Percentiles rank a stretch among this genome's conserved stretches.
phyloP scores from a whole-genome alignment of 306 rosid species.

The Trifolium pratense region DNA sequence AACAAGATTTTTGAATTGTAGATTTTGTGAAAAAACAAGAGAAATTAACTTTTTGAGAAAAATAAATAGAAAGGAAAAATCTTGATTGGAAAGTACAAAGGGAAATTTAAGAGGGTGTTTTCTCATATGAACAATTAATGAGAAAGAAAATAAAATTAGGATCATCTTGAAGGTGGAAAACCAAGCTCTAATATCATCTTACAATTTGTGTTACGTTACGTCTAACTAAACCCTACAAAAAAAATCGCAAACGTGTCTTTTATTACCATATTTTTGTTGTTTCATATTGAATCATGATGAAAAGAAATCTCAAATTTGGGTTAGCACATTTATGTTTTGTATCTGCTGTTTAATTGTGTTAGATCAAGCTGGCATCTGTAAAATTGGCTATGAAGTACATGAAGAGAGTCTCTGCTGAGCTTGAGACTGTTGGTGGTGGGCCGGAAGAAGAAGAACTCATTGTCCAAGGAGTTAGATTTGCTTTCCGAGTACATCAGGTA shows the following conservation, averaged over 20 bases:
- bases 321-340: conserved; percentile 41
- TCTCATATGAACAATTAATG: too few relatives aligned
- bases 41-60: too few relatives aligned
- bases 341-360: conserved; percentile 38
- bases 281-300: neutral
- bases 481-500: conserved; percentile 99
- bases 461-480: conserved; percentile 89
- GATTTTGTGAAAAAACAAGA: too few relatives aligned
- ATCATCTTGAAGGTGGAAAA: too few relatives aligned
- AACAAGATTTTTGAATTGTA: too few relatives aligned
- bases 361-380: conserved; percentile 96
- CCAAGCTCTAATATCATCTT: too few relatives aligned
- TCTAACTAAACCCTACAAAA: neutral
- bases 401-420: conserved; percentile 97
- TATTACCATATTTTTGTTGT: neutral
- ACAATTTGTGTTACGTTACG: too few relatives aligned
- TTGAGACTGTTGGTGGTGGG: conserved; percentile 80
- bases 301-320: conserved; percentile 20
- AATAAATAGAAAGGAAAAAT: too few relatives aligned
- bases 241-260: neutral
- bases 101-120: too few relatives aligned
- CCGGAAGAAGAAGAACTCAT: conserved; percentile 98
- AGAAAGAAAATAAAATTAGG: too few relatives aligned
- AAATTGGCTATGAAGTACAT: conserved; percentile 95
- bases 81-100: too few relatives aligned